Conservation (phyloP, 2,329 filamentous ascomycete species). For the Gnomoniopsis smithogilvyi region DNA sequence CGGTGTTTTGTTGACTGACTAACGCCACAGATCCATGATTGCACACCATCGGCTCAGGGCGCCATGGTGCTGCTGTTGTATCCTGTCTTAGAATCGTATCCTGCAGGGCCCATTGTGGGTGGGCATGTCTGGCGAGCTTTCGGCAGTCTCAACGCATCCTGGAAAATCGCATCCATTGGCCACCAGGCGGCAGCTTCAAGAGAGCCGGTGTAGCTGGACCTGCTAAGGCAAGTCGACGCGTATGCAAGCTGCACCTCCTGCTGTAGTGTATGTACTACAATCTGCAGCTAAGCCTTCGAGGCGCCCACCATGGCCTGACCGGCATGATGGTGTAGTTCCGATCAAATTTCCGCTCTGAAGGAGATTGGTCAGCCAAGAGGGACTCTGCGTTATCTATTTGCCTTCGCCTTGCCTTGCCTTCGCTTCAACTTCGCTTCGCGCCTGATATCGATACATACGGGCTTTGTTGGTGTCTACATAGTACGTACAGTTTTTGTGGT, state of each 20-base stretch:
- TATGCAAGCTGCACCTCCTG: slow-evolving; percentile 17
- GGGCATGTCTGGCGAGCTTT: not conserved
- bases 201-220: not conserved
- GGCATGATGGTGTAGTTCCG: not conserved
- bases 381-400: slow-evolving; percentile 11
- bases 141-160: not conserved
- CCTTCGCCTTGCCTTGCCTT: not conserved
- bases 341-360: not conserved
- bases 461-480: too few relatives aligned
- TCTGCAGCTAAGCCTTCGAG: not conserved
- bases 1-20: too few relatives aligned
- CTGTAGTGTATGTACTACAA: slow-evolving; percentile 8
- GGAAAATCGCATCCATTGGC: slow-evolving; percentile 1
- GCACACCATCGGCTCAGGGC: too few relatives aligned
- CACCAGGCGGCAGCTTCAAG: not conserved
- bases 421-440: not conserved
- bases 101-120: slow-evolving; percentile 1
- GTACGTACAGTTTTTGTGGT: too few relatives aligned
- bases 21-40: too few relatives aligned
- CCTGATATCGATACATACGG: not conserved
- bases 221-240: slow-evolving; percentile 2
- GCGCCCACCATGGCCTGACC: not conserved
- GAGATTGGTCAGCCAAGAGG: not conserved
- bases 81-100: too few relatives aligned
- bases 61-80: too few relatives aligned